Conservation (phyloP, 78 protist species). For the Protostelium mycophagum region DNA sequence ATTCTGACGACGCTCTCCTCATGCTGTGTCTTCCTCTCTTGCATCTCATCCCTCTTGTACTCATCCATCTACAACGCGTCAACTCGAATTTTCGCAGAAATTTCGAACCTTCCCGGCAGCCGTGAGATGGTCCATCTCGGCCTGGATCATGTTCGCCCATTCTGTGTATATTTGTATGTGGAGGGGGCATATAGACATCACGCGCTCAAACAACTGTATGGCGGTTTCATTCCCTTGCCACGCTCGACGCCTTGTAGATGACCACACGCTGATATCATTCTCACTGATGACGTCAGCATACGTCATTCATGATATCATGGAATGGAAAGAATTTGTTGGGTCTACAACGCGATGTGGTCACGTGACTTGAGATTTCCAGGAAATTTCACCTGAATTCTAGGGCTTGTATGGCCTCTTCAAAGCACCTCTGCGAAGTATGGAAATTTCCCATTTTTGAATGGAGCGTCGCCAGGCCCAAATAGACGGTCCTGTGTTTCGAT, state of each 20-base stretch:
- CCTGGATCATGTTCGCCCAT: background rate
- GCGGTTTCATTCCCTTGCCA: background rate
- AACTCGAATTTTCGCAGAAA: background rate
- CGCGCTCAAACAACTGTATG: background rate
- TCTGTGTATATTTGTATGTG: background rate
- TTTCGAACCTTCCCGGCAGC: background rate
- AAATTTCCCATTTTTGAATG: background rate
- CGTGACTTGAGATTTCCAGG: too few species aligned
- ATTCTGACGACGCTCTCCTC: background rate
- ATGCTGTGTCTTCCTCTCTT: background rate
- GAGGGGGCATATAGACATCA: background rate
- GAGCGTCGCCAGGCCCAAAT: background rate
- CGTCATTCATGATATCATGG: too few species aligned
- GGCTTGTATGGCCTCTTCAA: background rate
- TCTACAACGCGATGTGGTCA: too few species aligned
- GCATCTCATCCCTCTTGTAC: background rate
- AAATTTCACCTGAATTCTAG: background rate
- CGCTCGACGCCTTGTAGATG: background rate
- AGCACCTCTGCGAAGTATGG: background rate
- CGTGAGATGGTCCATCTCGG: background rate
- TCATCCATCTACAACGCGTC: background rate
- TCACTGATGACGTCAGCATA: background rate
- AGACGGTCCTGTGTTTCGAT: background rate
- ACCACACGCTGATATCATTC: background rate
- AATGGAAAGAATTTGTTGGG: too few species aligned